Base-by-base conservation (phyloP, 805 yeast genomes). In the Sungouiozyma ichnusensis region DNA sequence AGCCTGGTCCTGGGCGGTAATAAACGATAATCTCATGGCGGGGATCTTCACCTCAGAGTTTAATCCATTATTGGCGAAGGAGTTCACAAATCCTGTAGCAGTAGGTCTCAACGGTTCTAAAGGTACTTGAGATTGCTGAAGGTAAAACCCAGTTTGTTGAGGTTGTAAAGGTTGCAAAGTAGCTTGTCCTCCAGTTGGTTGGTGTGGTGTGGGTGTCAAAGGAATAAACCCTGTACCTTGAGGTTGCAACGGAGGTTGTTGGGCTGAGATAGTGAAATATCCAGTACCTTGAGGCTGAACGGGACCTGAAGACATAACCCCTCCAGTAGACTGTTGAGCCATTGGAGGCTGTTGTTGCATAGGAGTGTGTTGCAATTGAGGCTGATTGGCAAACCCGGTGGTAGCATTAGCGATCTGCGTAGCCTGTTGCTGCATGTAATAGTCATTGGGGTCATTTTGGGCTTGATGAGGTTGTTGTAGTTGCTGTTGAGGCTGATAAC, bases 1-100 rank as follows among this genome's bases (percentile, higher is more conserved):
- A 44, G 74, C 73, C 66, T 90, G 97, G 60, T 90, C 97, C 29
- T 75, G 76, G 18, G 83, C 81, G 3, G 94, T 77, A 47, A 90
- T 76, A 58, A 90, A 90, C 9, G 95, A 79, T 40, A 90, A 69
- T 50, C 97, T 74, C 46, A 85, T 83, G 49, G 67, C 67, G 35
- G 92, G 92, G 48, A 83, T 77, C 54, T 78, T 79, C 47, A 84
- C 53, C 15, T 71, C 77, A 33, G 64, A 69, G 55, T 79, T 77
- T 52, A 76, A 76, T 16, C 68, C 66, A 33, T 65, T 69, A 32
- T 60, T 55, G 5, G 72, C 68, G 24, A 68, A 65, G 3, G 67
- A 55, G 39, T 62, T 59, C 32, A 58, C 66, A 47, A 72, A 71
- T 2, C 76, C 77, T 2, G 77, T 72, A 4, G 71, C 71, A 41